Percentiles rank a stretch among this genome's conserved stretches.
Conservation (phyloP, 352 stramenopile genomes). For the Phytopythium kandeliae region DNA sequence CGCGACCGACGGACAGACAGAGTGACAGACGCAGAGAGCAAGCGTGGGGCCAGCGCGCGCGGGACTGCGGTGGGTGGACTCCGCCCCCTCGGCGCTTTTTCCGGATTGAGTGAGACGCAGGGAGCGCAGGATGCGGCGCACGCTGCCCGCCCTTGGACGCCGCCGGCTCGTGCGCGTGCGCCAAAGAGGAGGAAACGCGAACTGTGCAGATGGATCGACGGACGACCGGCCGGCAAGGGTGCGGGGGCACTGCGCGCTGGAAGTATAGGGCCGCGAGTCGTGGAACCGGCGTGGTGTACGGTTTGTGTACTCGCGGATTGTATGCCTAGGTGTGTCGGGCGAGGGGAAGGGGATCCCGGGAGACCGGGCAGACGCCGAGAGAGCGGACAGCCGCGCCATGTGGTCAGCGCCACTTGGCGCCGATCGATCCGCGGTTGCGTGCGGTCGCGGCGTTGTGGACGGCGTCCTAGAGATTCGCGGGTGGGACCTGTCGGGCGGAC, state of each 20-base stretch:
- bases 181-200: background rate
- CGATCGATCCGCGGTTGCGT: background rate
- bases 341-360: slow-evolving; percentile 3
- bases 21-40: background rate
- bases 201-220: background rate
- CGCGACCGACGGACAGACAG: background rate
- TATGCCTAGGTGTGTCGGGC: background rate
- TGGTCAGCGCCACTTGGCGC: background rate
- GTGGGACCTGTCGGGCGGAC: background rate
- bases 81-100: background rate
- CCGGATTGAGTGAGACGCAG: background rate
- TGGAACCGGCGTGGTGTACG: background rate
- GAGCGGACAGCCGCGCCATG: background rate
- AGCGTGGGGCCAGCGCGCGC: background rate
- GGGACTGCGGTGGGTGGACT: background rate
- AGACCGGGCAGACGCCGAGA: background rate
- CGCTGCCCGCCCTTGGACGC: too few species aligned
- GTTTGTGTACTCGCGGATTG: background rate
- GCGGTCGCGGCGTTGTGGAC: background rate
- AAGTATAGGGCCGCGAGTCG: background rate
- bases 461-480: background rate
- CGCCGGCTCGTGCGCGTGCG: too few species aligned
- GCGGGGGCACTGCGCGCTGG: background rate
- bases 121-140: too few species aligned
- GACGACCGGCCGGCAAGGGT: too few species aligned